Conservation (phyloP, 2,329 filamentous ascomycete genomes). For the Parastagonospora nodorum region DNA sequence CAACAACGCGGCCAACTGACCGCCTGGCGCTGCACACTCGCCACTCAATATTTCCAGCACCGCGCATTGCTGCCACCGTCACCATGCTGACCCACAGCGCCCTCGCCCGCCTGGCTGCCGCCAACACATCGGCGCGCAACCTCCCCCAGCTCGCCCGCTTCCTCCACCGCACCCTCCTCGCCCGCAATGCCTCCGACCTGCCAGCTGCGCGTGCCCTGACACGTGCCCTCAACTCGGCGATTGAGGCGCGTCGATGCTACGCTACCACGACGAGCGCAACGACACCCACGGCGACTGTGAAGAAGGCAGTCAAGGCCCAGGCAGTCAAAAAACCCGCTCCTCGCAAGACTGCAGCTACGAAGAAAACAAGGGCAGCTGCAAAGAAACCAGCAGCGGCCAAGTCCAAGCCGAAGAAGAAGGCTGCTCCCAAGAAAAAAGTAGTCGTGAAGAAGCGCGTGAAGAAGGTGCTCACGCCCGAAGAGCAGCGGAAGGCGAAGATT, state of each 20-base stretch:
- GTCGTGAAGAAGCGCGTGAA: conserved; percentile 27
- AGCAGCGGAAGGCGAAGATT: conserved; percentile 36
- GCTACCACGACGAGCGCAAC: conserved; percentile 38
- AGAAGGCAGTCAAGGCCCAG: conserved; percentile 32
- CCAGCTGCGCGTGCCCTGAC: conserved; percentile 26
- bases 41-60: not conserved
- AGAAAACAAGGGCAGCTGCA: conserved; percentile 11
- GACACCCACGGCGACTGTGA: conserved; percentile 41
- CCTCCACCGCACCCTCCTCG: conserved; percentile 28
- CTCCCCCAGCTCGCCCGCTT: conserved; percentile 41
- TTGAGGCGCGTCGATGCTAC: conserved; percentile 36
- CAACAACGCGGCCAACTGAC: no score
- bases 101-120: conserved; percentile 43
- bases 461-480: conserved; percentile 33
- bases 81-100: conserved; percentile 44
- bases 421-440: conserved; percentile 23
- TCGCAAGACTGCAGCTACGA: conserved; percentile 27
- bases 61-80: not conserved
- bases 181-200: conserved; percentile 27
- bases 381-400: conserved; percentile 26
- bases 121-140: conserved; percentile 43
- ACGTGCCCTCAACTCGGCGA: conserved; percentile 26
- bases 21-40: not conserved
- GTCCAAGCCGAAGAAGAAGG: conserved; percentile 30
- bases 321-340: conserved; percentile 22